phyloP scores from a whole-genome alignment of 345 rosid species.

The Citrus unshiu region DNA sequence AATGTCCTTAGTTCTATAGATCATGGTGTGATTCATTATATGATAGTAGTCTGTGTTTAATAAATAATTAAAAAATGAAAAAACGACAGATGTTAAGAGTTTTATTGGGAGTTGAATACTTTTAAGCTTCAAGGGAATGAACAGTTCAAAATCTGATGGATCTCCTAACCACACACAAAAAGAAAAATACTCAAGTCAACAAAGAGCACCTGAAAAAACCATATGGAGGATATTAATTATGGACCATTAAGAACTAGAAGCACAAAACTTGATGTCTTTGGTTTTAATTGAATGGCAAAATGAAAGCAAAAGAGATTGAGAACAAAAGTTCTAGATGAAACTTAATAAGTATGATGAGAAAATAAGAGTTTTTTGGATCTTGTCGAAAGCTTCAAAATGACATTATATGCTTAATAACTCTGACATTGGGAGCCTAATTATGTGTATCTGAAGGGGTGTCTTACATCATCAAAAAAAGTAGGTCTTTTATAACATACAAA shows the following conservation, averaged over 20 bases:
- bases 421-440: background rate
- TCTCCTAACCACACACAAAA: background rate
- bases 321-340: too few species aligned
- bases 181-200: background rate
- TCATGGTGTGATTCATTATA: background rate
- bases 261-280: background rate
- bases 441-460: background rate
- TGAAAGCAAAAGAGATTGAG: too few species aligned
- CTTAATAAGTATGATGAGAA: too few species aligned
- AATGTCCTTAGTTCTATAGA: background rate
- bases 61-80: background rate
- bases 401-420: background rate
- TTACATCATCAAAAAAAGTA: too few species aligned
- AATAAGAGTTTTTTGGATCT: background rate
- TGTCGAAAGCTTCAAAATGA: background rate
- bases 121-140: background rate
- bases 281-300: too few species aligned
- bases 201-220: background rate
- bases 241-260: background rate
- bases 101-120: background rate
- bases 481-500: background rate
- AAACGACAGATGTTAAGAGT: background rate
- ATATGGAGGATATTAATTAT: background rate
- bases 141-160: background rate
- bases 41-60: background rate